A percentile compares a stretch with the other conserved stretches of the same genome.
Conservation (phyloP, 768 basidiomycete species). For the Termitomyces sp. region DNA sequence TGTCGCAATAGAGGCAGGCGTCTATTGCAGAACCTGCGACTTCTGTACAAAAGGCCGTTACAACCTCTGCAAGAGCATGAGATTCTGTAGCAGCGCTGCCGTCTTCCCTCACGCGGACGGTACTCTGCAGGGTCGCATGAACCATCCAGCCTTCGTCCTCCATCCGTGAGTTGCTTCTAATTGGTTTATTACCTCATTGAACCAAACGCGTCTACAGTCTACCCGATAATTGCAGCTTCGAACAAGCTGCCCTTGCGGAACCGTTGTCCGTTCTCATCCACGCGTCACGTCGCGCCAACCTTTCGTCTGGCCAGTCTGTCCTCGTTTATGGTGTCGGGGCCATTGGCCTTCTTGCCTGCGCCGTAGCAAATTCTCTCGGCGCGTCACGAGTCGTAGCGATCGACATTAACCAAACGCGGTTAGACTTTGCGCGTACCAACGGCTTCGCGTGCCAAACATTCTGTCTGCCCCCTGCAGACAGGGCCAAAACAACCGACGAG, state of each 20-base stretch:
- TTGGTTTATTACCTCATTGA: constrained; percentile 1
- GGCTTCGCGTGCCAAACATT: constrained; percentile 76
- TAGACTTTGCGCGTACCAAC: constrained; percentile 69
- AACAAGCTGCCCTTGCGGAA: constrained; percentile 85
- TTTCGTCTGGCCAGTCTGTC: constrained; percentile 55
- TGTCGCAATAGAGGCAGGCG: constrained; percentile 91
- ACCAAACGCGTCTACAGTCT: constrained; percentile 37
- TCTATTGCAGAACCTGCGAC: constrained; percentile 74
- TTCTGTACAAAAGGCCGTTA: constrained; percentile 76
- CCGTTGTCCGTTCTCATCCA: constrained; percentile 88
- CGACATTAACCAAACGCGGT: constrained; percentile 81
- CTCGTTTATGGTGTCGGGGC: constrained; percentile 92
- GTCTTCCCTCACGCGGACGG: constrained; percentile 93
- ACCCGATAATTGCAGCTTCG: constrained; percentile 69
- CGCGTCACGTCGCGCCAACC: constrained; percentile 40
- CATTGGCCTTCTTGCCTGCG: constrained; percentile 86
- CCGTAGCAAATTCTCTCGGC: constrained; percentile 68
- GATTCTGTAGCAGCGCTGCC: constrained; percentile 86
- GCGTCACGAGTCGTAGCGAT: constrained; percentile 66
- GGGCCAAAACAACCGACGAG: constrained; percentile 49
- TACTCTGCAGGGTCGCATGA: constrained; percentile 82
- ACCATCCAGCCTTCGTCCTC: constrained; percentile 80
- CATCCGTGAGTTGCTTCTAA: constrained; percentile 63
- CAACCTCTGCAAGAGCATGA: constrained; percentile 88
- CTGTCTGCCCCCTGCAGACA: constrained; percentile 48